Evolutionary conservation across 371 early-diverging fungal genomes (phyloP).

Genomic region (Circinella minor): DNA sequence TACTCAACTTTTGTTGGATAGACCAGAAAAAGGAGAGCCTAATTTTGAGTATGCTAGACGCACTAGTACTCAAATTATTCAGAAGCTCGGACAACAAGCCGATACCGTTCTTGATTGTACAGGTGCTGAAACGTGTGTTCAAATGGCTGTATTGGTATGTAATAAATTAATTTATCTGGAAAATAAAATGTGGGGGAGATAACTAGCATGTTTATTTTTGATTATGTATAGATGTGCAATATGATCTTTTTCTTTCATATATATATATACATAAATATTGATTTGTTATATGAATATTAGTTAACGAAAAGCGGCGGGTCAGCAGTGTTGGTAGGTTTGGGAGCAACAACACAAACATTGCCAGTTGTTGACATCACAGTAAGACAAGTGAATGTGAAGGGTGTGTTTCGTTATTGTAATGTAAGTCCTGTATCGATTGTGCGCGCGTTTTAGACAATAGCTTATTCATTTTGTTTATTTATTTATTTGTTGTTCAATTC

Average conservation of each 20-base stretch:
- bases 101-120: conserved; percentile 55
- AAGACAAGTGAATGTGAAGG: conserved; percentile 51
- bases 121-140: conserved; percentile 60
- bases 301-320: conserved; percentile 48
- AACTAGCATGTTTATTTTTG: neutral
- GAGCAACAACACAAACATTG: conserved; percentile 43
- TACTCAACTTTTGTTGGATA: conserved; percentile 33
- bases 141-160: conserved; percentile 41
- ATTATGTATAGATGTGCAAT: neutral
- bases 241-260: no score
- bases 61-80: conserved; percentile 25
- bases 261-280: neutral
- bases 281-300: conserved; percentile 20
- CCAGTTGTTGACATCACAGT: conserved; percentile 48
- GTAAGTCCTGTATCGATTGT: conserved; percentile 25
- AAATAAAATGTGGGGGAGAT: no score
- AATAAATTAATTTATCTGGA: no score
- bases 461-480: neutral
- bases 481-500: neutral
- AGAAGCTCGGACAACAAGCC: conserved; percentile 24
- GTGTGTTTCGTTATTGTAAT: conserved; percentile 55
- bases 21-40: conserved; percentile 32
- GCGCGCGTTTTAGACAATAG: neutral
- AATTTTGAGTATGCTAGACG: conserved; percentile 45
- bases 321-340: conserved; percentile 54